Conservation (phyloP, 2,329 filamentous ascomycete genomes). For the Neofusicoccum parvum region DNA sequence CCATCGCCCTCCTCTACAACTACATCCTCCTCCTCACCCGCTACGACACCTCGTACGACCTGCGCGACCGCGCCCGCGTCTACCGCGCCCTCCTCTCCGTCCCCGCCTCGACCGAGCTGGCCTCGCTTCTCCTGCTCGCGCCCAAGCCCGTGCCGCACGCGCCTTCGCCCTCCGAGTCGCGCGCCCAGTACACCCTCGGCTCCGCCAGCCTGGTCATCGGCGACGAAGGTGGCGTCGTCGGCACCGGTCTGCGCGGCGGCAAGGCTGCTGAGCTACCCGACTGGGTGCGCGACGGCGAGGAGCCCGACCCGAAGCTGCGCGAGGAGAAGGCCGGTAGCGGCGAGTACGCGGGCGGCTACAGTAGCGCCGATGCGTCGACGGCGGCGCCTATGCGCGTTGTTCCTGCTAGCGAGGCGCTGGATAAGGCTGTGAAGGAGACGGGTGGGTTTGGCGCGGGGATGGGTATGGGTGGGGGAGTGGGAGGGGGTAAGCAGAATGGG, state of each 20-base stretch:
- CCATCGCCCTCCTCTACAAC: slow-evolving; percentile 77
- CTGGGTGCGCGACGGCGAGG: slow-evolving; percentile 79
- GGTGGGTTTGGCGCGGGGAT: slow-evolving; percentile 29
- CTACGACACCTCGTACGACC: slow-evolving; percentile 93
- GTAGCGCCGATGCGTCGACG: slow-evolving; percentile 4
- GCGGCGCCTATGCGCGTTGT: slow-evolving; percentile 39
- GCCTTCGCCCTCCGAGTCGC: slow-evolving; percentile 82
- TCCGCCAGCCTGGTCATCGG: slow-evolving; percentile 85
- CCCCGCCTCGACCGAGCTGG: slow-evolving; percentile 76
- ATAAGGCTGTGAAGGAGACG: slow-evolving; percentile 53
- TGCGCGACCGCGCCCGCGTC: slow-evolving; percentile 86
- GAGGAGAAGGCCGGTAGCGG: slow-evolving; percentile 53
- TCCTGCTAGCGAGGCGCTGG: slow-evolving; percentile 66
- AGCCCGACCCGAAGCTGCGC: slow-evolving; percentile 75
- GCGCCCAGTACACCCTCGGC: slow-evolving; percentile 77
- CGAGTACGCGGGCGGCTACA: slow-evolving; percentile 31
- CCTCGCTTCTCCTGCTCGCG: slow-evolving; percentile 85
- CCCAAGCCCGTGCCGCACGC: slow-evolving; percentile 92
- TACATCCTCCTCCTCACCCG: slow-evolving; percentile 83
- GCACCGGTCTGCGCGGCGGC: slow-evolving; percentile 69
- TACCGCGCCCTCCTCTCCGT: slow-evolving; percentile 82
- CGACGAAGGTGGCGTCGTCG: slow-evolving; percentile 71
- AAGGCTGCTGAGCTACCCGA: slow-evolving; percentile 74
- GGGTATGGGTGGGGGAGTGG: slow-evolving; percentile 35
- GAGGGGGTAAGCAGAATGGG: slow-evolving; percentile 55